These are phyloP conservation scores for Pezicula rhizophila DNA, from an alignment of 2,329 filamentous ascomycete species.

Conservation along the genomic window DNA sequence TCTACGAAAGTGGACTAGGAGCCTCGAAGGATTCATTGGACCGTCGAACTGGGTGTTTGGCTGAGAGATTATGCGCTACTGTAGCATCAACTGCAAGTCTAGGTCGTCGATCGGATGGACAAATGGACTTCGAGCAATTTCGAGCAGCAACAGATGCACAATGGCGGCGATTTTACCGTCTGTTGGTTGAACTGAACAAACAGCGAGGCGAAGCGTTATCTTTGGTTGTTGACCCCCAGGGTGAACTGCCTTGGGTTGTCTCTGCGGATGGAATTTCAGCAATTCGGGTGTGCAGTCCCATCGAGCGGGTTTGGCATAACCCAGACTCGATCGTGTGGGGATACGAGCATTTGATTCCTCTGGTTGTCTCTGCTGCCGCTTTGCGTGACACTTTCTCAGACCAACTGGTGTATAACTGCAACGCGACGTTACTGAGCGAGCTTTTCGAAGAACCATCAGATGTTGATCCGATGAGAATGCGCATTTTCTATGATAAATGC, in stretches of 20 bases:
- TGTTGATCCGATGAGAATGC: conserved; percentile 68
- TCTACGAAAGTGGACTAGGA: conserved; percentile 66
- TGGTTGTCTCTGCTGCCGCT: conserved; percentile 63
- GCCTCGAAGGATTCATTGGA: conserved; percentile 32
- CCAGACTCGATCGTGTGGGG: conserved; percentile 39
- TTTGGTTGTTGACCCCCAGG: conserved; percentile 64
- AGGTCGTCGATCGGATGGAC: conserved; percentile 53
- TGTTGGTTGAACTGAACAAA: conserved; percentile 80
- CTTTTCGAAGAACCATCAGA: conserved; percentile 67
- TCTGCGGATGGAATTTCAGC: conserved; percentile 76
- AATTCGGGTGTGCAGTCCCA: conserved; percentile 69
- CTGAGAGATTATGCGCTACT: conserved; percentile 70
- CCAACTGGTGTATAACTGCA: conserved; percentile 61
- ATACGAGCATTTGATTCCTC: conserved; percentile 48
- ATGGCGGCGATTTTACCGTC: conserved; percentile 84
- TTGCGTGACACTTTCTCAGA: conserved; percentile 69
- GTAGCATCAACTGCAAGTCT: conserved; percentile 65
- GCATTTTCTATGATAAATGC: conserved; percentile 70
- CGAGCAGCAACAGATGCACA: conserved; percentile 69
- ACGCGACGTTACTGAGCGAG: conserved; percentile 63
- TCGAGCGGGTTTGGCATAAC: conserved; percentile 74
- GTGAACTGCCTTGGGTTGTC: conserved; percentile 75
- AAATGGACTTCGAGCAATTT: conserved; percentile 71
- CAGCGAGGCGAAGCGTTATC: conserved; percentile 77
- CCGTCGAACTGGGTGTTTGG: conserved; percentile 50